Percentiles rank a stretch among this genome's conserved stretches.
phyloP scores from a whole-genome alignment of 2,329 filamentous ascomycete species.

The Sphaerostilbella broomeana region DNA sequence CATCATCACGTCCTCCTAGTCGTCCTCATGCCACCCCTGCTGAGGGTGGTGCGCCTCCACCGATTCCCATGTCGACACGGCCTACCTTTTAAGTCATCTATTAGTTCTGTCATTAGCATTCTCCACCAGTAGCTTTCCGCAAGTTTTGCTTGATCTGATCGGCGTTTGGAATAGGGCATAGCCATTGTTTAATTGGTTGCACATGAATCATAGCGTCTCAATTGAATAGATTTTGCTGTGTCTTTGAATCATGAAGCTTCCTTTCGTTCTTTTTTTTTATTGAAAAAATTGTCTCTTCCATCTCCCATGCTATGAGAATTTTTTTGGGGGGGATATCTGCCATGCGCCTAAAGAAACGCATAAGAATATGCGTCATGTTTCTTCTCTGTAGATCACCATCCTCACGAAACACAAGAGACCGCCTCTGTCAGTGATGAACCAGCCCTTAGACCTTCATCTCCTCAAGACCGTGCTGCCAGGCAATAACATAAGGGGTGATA shows the following conservation, averaged over 20 bases:
- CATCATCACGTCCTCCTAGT: conserved; percentile 3
- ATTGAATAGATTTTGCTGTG: too few species aligned
- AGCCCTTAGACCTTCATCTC: conserved; percentile 86
- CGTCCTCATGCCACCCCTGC: conserved; percentile 11
- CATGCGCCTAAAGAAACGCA: conserved; percentile 13
- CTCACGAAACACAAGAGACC: conserved; percentile 9
- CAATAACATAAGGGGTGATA: conserved; percentile 75
- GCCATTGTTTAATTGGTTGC: background rate
- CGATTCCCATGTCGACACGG: conserved; percentile 46
- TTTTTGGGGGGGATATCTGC: conserved; percentile 14
- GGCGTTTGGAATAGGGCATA: background rate
- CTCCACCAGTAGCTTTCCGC: background rate
- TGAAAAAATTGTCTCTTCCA: conserved; percentile 10
- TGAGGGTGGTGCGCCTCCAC: conserved; percentile 37
- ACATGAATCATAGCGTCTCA: background rate
- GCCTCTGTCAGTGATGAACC: conserved; percentile 3
- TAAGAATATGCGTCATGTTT: conserved; percentile 8
- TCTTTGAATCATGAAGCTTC: too few species aligned
- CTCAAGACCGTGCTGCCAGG: conserved; percentile 92
- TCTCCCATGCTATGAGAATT: conserved; percentile 13
- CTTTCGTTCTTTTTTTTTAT: conserved; percentile 9
- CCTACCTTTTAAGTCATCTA: conserved; percentile 34
- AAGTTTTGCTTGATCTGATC: background rate
- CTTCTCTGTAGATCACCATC: conserved; percentile 8
- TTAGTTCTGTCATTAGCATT: background rate